Evolutionary conservation across 495 filamentous ascomycete genomes (phyloP), one percentile per base, ranked within the genome.

Genomic region (Neurospora sublineolata): DNA sequence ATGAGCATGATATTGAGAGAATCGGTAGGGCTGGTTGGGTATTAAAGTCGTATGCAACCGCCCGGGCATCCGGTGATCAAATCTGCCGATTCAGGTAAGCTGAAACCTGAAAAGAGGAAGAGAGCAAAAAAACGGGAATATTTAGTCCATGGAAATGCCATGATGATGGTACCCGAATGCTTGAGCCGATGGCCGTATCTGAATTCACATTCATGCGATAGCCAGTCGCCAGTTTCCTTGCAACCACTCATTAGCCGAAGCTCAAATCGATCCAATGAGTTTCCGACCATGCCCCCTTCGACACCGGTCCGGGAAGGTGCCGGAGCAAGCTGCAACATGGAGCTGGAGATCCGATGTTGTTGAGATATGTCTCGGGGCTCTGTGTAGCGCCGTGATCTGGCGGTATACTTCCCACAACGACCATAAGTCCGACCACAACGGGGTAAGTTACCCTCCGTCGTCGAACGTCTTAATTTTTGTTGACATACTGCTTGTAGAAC

Each of bases 351-450:
- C 68, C 37, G 76, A 79, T 20, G 42, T 58, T 12, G 37, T 73
- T 8, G 76, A 79, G 67, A 79, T 77, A 68, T 40, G 30, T 36
- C 60, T 76, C 40, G 68, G 71, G 30, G 37, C 37, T 27, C 67
- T 75, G 37, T 79, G 77, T 68, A 76, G 77, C 33, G 30, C 72
- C 23, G 70, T 79, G n/a, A 79, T 70, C 12, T 79, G 76, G 76
- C 23, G 67, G 14, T 79, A 72, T 44, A 77, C 73, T 8, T 40
- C 73, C 33, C 74, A 75, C 9, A 74, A 68, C 44, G 76, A 75
- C 44, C n/a, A 68, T 10, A 33, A 14, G 23, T 60, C 9, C 4
- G 16, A 38, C 11, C 12, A 67, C 7, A 41, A 39, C 30, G 68
- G 30, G 33, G 77, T 79, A 27, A 44, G 77, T 79, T 6, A 8